Conservation (phyloP, 345 rosid genomes). For the Mallotus nudiflorus region DNA sequence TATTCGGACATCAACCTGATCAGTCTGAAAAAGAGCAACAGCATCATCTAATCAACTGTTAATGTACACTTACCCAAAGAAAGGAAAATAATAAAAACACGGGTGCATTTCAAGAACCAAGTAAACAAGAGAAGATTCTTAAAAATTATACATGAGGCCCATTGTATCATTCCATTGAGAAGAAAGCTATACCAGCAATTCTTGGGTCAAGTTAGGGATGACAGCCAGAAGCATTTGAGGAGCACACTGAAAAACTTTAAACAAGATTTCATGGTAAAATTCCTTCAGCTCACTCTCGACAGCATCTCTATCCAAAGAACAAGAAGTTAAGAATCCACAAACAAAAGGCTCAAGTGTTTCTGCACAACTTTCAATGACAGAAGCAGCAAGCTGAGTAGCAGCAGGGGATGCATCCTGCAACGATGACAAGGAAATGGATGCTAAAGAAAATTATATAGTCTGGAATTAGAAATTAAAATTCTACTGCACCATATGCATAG, state of each 20-base stretch:
- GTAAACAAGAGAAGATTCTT: neutral
- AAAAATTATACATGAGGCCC: slow-evolving; percentile 1
- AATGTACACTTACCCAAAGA: neutral
- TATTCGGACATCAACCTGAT: slow-evolving; percentile 87
- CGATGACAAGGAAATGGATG: slow-evolving; percentile 9
- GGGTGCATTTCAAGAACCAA: neutral
- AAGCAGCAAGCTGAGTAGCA: slow-evolving; percentile 71
- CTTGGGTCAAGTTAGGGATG: slow-evolving; percentile 72
- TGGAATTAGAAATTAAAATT: neutral
- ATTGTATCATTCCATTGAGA: slow-evolving; percentile 4
- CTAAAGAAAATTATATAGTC: too few species aligned
- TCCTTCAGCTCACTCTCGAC: slow-evolving; percentile 64
- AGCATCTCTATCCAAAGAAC: slow-evolving; percentile 67
- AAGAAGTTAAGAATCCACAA: slow-evolving; percentile 71
- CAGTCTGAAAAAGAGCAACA: slow-evolving; percentile 48
- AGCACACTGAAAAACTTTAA: slow-evolving; percentile 60
- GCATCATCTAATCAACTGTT: neutral
- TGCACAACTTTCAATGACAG: slow-evolving; percentile 67
- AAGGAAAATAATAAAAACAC: neutral
- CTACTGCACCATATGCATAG: neutral
- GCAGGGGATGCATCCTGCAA: slow-evolving; percentile 52
- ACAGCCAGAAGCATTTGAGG: slow-evolving; percentile 78
- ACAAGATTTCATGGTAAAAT: slow-evolving; percentile 76
- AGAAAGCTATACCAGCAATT: slow-evolving; percentile 57
- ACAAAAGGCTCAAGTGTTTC: slow-evolving; percentile 70